A percentile compares a stretch with the other conserved stretches of the same genome.
phyloP scores from a whole-genome alignment of 768 basidiomycete genomes.

The Porphyrellus cyaneotinctus region DNA sequence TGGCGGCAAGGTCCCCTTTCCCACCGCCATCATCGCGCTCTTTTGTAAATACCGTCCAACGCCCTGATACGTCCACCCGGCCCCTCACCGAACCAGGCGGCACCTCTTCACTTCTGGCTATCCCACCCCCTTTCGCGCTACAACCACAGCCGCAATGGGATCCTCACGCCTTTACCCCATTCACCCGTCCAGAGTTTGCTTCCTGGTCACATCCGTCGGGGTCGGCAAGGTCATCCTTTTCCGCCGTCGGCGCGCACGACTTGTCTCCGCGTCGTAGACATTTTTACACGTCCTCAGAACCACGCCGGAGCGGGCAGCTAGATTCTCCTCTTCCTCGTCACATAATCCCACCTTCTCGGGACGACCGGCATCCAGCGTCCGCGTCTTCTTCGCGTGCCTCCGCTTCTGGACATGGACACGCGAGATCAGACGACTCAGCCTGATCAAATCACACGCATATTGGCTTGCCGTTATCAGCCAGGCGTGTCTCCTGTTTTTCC shows the following conservation, averaged over 20 bases:
- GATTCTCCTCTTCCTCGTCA: conserved; percentile 19
- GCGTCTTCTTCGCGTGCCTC: conserved; percentile 13
- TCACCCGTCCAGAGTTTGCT: conserved; percentile 36
- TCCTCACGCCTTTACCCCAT: conserved; percentile 36
- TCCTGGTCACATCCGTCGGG: conserved; percentile 32
- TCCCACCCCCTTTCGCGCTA: conserved; percentile 59
- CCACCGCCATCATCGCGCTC: conserved; percentile 26
- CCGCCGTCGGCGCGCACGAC: conserved; percentile 12
- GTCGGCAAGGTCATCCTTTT: conserved; percentile 24
- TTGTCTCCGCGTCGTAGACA: conserved; percentile 9
- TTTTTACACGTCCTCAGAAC: conserved; percentile 13
- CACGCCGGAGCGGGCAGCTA: not conserved
- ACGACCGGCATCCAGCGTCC: conserved; percentile 13
- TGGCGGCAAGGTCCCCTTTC: conserved; percentile 21
- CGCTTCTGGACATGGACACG: conserved; percentile 9
- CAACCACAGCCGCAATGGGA: conserved; percentile 71
- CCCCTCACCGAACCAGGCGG: conserved; percentile 13
- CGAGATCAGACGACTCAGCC: conserved; percentile 20
- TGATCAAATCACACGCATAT: conserved; percentile 11
- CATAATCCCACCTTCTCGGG: conserved; percentile 18
- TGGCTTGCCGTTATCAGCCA: conserved; percentile 15
- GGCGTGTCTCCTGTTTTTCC: not conserved
- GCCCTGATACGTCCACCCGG: conserved; percentile 21
- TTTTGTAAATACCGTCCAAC: conserved; percentile 12
- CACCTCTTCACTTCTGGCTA: conserved; percentile 10